Evolutionary conservation across 2,329 filamentous ascomycete species (phyloP), one percentile per base, ranked within the genome.

Genomic region (Diplodia sapinea): DNA sequence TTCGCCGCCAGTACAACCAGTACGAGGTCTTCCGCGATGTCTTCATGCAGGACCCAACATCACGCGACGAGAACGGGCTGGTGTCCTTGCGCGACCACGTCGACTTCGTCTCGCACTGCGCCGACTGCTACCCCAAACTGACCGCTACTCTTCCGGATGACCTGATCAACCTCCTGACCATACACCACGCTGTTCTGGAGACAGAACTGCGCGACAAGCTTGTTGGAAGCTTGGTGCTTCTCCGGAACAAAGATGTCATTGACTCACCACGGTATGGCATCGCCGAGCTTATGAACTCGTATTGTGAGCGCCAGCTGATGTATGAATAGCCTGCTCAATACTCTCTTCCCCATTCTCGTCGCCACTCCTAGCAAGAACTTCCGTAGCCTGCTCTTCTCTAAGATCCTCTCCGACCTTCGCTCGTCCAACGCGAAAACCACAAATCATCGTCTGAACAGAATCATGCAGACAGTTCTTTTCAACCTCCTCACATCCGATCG

Each of bases 11-110:
- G 79, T 96, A 92, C 85, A 88, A 90, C 76, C 94, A 97, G 79
- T 98, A 97, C 85, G 89, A 94, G 78, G 90, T 92, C 29, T 91
- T 96, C 77, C 89, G 92, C 69, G 93, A 97, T 75, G 93, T 98
- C 73, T 97, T 98, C 81, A 86, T 97, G 74, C 87, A 91, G 51
- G 91, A 92, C 57, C 95, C 95, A 6, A 85, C 89, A 15, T 90
- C 90, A 11, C 90, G 91, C 63, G 91, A 92, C 66, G 87, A 90
- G 73, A 90, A 90, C 55, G 92, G 92, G 56, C 84, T 94, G 68
- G 88, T 95, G 66, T 93, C 92, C 13, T 91, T 99, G 73, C 90
- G 91, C 74, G 94, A 98, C 75, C 86, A 97, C 72, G 91, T 99
- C 73, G 94, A 98, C 75, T 91, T 99, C 74, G 89, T 98, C 73